Conservation (phyloP, 768 basidiomycete species). For the Mycena kentingensis region DNA sequence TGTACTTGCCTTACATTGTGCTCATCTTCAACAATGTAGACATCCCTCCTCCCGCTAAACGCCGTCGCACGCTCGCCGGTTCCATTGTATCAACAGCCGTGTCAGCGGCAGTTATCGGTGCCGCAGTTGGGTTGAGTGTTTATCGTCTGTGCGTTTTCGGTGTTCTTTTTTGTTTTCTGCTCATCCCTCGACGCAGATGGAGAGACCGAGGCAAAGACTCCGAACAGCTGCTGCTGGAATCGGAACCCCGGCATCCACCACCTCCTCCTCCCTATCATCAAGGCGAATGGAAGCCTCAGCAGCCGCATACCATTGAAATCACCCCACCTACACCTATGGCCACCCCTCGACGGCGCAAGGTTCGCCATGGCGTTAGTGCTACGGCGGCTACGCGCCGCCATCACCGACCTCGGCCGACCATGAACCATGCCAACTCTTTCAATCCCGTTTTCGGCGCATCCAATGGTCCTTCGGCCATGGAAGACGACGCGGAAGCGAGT, state of each 20-base stretch:
- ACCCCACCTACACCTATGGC: conserved; percentile 30
- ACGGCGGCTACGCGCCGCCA: conserved; percentile 36
- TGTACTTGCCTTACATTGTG: conserved; percentile 41
- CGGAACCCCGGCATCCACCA: conserved; percentile 33
- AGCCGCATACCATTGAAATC: conserved; percentile 35
- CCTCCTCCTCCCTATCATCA: conserved; percentile 32
- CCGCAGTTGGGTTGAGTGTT: conserved; percentile 84
- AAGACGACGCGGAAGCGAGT: conserved; percentile 34
- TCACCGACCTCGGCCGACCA: conserved; percentile 23
- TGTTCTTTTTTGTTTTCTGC: background rate
- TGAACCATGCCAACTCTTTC: conserved; percentile 23
- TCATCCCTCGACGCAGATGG: conserved; percentile 53
- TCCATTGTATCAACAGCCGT: conserved; percentile 83
- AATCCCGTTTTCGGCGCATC: conserved; percentile 39
- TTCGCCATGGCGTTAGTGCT: conserved; percentile 31
- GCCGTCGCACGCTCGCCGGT: conserved; percentile 78
- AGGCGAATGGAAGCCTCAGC: conserved; percentile 21
- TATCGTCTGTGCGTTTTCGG: conserved; percentile 72
- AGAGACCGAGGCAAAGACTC: conserved; percentile 69
- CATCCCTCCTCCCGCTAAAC: conserved; percentile 72
- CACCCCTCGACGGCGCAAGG: conserved; percentile 41
- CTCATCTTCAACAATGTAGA: conserved; percentile 75
- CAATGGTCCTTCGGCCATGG: conserved; percentile 40
- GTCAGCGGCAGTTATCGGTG: conserved; percentile 83
- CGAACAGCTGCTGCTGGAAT: conserved; percentile 25